A percentile compares a stretch with the other conserved stretches of the same genome.
Evolutionary conservation across 306 rosid species (phyloP).

Genomic region (Cicer bijugum): DNA sequence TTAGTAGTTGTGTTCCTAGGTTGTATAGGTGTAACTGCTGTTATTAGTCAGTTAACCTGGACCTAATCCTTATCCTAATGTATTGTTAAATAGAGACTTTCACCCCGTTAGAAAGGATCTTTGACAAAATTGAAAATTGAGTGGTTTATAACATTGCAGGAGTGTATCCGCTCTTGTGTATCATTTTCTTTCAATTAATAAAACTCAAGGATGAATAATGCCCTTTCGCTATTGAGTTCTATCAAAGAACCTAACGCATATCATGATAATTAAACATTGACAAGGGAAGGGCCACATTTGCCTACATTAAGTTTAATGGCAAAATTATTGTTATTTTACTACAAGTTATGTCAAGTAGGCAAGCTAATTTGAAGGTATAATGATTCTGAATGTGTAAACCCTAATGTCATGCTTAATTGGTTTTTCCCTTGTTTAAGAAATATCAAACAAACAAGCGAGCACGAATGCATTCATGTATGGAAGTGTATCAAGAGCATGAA

Average conservation of each 20-base stretch:
- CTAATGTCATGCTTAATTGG: constrained; percentile 17
- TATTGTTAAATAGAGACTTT: too few species aligned
- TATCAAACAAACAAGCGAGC: background rate
- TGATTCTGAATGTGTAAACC: constrained; percentile 1
- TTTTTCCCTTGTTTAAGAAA: constrained; percentile 7
- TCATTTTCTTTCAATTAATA: too few species aligned
- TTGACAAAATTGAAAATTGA: too few species aligned
- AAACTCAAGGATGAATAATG: too few species aligned
- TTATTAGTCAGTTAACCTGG: too few species aligned
- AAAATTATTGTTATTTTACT: background rate
- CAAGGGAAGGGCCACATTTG: background rate
- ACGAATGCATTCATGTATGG: background rate
- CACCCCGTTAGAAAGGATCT: too few species aligned
- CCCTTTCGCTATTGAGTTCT: too few species aligned
- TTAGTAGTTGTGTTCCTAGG: too few species aligned
- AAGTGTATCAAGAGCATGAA: background rate
- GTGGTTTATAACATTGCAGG: too few species aligned
- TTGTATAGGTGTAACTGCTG: too few species aligned
- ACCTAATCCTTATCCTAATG: too few species aligned
- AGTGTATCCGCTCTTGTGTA: too few species aligned
- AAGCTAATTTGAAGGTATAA: background rate
- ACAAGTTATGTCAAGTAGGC: background rate
- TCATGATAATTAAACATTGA: constrained; percentile 20
- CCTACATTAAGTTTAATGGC: background rate
- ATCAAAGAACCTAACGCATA: background rate